Percentiles rank a stretch among this genome's conserved stretches.
phyloP scores from a whole-genome alignment of 2,329 filamentous ascomycete species.

The Penicillium palitans region DNA sequence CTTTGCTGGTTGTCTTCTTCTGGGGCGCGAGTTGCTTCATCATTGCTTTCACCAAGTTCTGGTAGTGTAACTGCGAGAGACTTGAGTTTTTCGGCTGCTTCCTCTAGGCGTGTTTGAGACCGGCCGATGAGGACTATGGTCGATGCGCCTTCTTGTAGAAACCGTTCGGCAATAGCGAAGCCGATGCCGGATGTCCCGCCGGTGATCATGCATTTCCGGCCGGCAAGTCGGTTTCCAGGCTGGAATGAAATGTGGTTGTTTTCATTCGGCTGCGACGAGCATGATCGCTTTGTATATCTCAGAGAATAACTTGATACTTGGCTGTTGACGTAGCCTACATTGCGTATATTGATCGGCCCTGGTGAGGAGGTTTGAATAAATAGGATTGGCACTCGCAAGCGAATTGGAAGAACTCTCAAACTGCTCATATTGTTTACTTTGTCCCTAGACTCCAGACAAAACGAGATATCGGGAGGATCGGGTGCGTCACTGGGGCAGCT shows the following conservation, averaged over 20 bases:
- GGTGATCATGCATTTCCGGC: slow-evolving; percentile 58
- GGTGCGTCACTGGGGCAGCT: slow-evolving; percentile 8
- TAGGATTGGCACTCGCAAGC: not conserved
- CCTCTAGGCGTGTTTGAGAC: slow-evolving; percentile 48
- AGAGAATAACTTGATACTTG: not conserved
- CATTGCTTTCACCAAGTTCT: not conserved
- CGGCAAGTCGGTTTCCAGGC: slow-evolving; percentile 31
- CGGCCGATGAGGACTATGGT: slow-evolving; percentile 63
- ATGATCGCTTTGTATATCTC: slow-evolving; percentile 2
- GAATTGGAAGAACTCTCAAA: not conserved
- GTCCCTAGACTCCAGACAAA: not conserved
- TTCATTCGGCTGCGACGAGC: slow-evolving; percentile 10
- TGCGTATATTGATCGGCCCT: not conserved
- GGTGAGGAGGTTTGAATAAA: not conserved
- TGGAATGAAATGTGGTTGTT: slow-evolving; percentile 6
- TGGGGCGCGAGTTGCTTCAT: slow-evolving; percentile 17
- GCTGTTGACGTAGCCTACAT: not conserved
- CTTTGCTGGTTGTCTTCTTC: slow-evolving; percentile 19
- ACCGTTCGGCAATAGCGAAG: slow-evolving; percentile 64
- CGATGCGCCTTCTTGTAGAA: slow-evolving; percentile 61
- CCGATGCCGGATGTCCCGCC: slow-evolving; percentile 73
- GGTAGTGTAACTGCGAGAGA: not conserved
- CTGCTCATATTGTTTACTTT: not conserved
- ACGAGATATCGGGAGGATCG: not conserved
- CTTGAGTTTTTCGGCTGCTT: slow-evolving; percentile 35